Base-by-base conservation (phyloP, 1,284 basidiomycete genomes). In the Microbotryum violaceum region DNA sequence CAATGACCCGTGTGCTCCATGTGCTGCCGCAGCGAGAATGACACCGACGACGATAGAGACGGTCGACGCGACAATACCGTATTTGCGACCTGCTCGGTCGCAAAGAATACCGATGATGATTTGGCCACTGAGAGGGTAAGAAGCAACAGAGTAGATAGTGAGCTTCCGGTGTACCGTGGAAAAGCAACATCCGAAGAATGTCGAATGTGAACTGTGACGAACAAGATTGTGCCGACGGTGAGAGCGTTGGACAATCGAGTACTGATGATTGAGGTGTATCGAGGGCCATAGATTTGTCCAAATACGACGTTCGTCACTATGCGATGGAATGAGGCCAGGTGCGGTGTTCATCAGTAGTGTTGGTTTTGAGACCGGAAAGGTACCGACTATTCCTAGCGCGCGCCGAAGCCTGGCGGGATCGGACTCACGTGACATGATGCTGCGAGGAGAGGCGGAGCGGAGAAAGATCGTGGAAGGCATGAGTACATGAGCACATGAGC, bases 191-290 rank as follows among this genome's bases (percentile, higher is more conserved):
- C 57, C 23, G 54, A 33, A 18, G 56, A 55, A 3, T 70, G 59
- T 1, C 63, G 65, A n/a, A 72, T 52, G 10, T 2, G 70, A 62
- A 42, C 72, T 71, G 56, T 60, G 52, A 66, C 65, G 64, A 71
- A 67, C 75, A 42, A 42, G 37, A 42, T 42, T 16, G 77, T 71
- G 79, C 87, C 87, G 62, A 89, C 81, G 59, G 88, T 81, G 44
- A 88, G 79, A 14, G 87, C 75, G 72, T 89, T 89, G 18, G 83
- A 85, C 18, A 89, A 84, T 25, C 82, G 81, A 2, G 87, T 89
- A 16, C 84, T 84, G 37, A 86, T 79, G 2, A 73, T 64, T 2
- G 82, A 72, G 1, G 82, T 86, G 74, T 88, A 88, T 5, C 76
- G 74, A 29, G 53, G 66, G 45, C 71, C 74, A 54, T 72, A 73